These are phyloP conservation scores for Penicillium coffeae DNA, from an alignment of 495 filamentous ascomycete genomes.

Conservation along the genomic window DNA sequence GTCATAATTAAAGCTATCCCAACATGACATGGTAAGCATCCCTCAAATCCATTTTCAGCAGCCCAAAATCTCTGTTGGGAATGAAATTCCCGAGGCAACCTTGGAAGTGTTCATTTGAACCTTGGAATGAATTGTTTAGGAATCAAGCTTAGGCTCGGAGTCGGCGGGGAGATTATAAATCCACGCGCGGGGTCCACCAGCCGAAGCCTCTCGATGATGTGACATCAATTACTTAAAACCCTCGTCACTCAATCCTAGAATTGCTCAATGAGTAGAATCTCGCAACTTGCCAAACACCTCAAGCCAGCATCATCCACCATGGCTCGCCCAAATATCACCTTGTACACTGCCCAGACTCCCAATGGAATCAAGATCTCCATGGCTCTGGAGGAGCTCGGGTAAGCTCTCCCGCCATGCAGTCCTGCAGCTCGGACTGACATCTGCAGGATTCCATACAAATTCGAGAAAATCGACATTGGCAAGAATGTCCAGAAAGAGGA, in stretches of 20 bases:
- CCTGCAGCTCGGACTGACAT: not conserved
- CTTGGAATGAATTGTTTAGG: too few species aligned
- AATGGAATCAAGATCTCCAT: conserved; percentile 76
- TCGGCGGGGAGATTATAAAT: conserved; percentile 19
- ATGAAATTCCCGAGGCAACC: too few species aligned
- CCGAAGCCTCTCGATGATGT: not conserved
- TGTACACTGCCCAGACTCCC: conserved; percentile 51
- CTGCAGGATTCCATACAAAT: conserved; percentile 53
- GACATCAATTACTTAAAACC: conserved; percentile 3
- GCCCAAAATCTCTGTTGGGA: too few species aligned
- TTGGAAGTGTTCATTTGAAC: too few species aligned
- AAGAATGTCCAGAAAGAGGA: conserved; percentile 78
- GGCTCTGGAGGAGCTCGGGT: conserved; percentile 80
- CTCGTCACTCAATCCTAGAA: too few species aligned
- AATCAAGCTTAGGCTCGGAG: conserved; percentile 8
- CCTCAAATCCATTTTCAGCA: too few species aligned
- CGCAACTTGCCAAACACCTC: not conserved
- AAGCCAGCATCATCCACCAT: conserved; percentile 15
- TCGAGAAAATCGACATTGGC: conserved; percentile 63
- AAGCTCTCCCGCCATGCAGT: conserved; percentile 1
- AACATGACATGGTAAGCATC: too few species aligned
- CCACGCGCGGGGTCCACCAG: conserved; percentile 8
- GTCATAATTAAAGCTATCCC: too few species aligned
- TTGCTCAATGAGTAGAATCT: not conserved
- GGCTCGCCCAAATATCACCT: conserved; percentile 40